A percentile compares a stretch with the other conserved stretches of the same genome.
These are phyloP conservation scores for Colletotrichum kahawae DNA, from an alignment of 2,329 filamentous ascomycete genomes.

Conservation along the genomic window DNA sequence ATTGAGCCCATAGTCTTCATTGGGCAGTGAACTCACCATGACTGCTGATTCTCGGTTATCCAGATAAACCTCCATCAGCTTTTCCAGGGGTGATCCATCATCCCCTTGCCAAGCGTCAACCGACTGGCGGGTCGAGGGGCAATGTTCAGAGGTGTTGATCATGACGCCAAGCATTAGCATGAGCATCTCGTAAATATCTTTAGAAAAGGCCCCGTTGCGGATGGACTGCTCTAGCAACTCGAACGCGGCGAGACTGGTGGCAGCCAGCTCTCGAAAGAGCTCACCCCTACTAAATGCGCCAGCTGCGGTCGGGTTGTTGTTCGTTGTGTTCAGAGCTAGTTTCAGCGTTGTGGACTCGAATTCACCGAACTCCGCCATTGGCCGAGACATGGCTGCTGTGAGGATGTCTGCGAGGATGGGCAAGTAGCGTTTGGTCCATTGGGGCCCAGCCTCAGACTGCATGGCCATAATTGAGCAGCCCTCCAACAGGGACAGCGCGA, in stretches of 20 bases:
- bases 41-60: slow-evolving; percentile 67
- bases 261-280: slow-evolving; percentile 54
- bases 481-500: slow-evolving; percentile 56
- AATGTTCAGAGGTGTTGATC: slow-evolving; percentile 88
- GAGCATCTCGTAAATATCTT: slow-evolving; percentile 68
- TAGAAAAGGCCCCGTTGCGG: slow-evolving; percentile 51
- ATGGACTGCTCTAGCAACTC: slow-evolving; percentile 51
- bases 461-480: slow-evolving; percentile 55
- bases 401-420: slow-evolving; percentile 56
- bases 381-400: slow-evolving; percentile 39
- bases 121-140: slow-evolving; percentile 60
- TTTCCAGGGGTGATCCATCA: slow-evolving; percentile 54
- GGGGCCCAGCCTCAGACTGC: slow-evolving; percentile 37
- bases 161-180: slow-evolving; percentile 81
- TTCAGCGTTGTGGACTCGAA: slow-evolving; percentile 62
- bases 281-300: slow-evolving; percentile 69
- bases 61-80: slow-evolving; percentile 70
- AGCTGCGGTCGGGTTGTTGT: slow-evolving; percentile 75
- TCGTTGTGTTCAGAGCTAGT: slow-evolving; percentile 84
- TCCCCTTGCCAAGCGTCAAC: slow-evolving; percentile 35
- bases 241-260: slow-evolving; percentile 58
- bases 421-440: slow-evolving; percentile 55
- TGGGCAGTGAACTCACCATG: slow-evolving; percentile 60
- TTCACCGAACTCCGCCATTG: slow-evolving; percentile 40
- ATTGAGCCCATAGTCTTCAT: neutral